Evolutionary conservation across 306 rosid species (phyloP).

Genomic region (Gastrolobium bilobum): DNA sequence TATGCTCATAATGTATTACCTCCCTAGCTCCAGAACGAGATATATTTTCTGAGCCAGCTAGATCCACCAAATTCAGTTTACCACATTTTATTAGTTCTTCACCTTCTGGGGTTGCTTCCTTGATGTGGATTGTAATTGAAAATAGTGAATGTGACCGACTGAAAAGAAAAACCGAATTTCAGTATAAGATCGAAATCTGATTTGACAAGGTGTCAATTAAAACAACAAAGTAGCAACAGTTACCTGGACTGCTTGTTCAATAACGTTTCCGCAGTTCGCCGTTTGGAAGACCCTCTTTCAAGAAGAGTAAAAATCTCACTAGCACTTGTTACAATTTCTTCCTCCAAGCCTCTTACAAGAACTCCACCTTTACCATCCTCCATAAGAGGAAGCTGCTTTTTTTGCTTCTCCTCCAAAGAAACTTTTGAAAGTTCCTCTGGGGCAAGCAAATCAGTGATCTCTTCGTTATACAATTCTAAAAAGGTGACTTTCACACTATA

Average conservation of each 20-base stretch:
- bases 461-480: conserved; percentile 91
- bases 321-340: conserved; percentile 93
- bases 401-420: conserved; percentile 84
- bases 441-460: conserved; percentile 93
- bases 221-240: conserved; percentile 16
- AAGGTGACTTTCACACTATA: conserved; percentile 95
- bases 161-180: conserved; percentile 39
- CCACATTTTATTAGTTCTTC: conserved; percentile 98
- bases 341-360: conserved; percentile 93
- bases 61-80: conserved; percentile 92
- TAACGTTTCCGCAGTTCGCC: conserved; percentile 97
- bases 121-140: conserved; percentile 97
- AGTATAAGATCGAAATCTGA: conserved; percentile 4
- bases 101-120: conserved; percentile 98
- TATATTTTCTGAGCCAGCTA: conserved; percentile 97
- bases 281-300: conserved; percentile 93
- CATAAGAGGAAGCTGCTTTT: conserved; percentile 91
- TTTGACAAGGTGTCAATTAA: background rate
- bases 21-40: conserved; percentile 99
- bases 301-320: conserved; percentile 83
- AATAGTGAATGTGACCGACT: conserved; percentile 99
- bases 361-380: conserved; percentile 99
- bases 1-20: conserved; percentile 57
- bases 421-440: conserved; percentile 84
- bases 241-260: conserved; percentile 97